phyloP scores from a whole-genome alignment of 2,329 filamentous ascomycete genomes.

The Talaromyces pinophilus region DNA sequence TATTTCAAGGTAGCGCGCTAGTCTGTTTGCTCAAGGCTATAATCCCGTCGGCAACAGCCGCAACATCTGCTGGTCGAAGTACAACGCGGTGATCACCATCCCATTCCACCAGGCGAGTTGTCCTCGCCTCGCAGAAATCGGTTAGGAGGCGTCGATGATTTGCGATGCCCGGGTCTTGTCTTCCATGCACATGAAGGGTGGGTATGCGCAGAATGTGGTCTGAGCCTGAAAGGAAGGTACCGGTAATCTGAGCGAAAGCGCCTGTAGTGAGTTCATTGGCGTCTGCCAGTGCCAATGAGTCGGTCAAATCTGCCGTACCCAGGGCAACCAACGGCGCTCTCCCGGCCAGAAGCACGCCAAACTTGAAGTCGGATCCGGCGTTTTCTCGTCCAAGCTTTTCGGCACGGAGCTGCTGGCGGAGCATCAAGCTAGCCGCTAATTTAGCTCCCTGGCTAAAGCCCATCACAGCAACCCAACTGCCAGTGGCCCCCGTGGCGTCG shows the following conservation, averaged over 20 bases:
- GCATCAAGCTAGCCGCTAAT: slow-evolving; percentile 60
- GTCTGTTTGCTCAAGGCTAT: slow-evolving; percentile 50
- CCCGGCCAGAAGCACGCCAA: slow-evolving; percentile 64
- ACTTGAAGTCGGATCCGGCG: slow-evolving; percentile 53
- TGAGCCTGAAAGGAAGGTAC: slow-evolving; percentile 7
- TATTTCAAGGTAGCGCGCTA: not conserved
- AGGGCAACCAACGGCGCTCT: slow-evolving; percentile 59
- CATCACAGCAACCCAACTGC: slow-evolving; percentile 61
- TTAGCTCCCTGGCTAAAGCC: slow-evolving; percentile 70
- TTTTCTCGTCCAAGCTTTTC: slow-evolving; percentile 26
- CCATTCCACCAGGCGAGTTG: slow-evolving; percentile 67
- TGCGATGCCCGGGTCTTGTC: slow-evolving; percentile 60
- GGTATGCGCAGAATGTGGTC: slow-evolving; percentile 58
- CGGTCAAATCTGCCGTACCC: slow-evolving; percentile 15
- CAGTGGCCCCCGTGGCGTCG: slow-evolving; percentile 52
- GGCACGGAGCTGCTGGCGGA: slow-evolving; percentile 58
- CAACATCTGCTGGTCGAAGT: slow-evolving; percentile 66
- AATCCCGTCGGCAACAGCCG: slow-evolving; percentile 56
- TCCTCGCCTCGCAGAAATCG: slow-evolving; percentile 61
- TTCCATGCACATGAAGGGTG: slow-evolving; percentile 69
- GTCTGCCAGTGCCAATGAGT: slow-evolving; percentile 17
- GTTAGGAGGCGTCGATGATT: slow-evolving; percentile 59
- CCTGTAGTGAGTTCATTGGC: slow-evolving; percentile 20
- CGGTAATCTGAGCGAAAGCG: slow-evolving; percentile 16
- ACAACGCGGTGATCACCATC: slow-evolving; percentile 71